phyloP scores from a whole-genome alignment of 768 basidiomycete genomes.

The Pholiota microspora region DNA sequence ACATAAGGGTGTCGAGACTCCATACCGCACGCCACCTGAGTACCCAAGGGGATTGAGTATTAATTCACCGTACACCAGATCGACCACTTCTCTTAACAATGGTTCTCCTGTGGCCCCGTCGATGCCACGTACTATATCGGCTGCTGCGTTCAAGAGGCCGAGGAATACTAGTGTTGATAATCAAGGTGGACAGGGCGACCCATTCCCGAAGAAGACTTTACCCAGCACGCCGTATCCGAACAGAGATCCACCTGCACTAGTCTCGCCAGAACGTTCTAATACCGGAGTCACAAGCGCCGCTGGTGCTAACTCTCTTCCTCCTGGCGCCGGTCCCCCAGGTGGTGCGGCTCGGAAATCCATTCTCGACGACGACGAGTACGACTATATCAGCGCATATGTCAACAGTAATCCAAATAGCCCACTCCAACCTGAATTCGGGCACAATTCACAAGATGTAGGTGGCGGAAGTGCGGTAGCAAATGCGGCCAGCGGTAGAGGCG shows the following conservation, averaged over 20 bases:
- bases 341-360: constrained; percentile 12
- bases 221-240: constrained; percentile 41
- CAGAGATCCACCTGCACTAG: neutral
- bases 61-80: neutral
- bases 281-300: neutral
- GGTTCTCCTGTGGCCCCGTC: constrained; percentile 11
- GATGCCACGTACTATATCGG: constrained; percentile 61
- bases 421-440: constrained; percentile 13
- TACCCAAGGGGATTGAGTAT: constrained; percentile 29
- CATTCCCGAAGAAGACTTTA: constrained; percentile 46
- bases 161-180: constrained; percentile 24
- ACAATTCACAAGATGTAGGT: neutral
- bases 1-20: constrained; percentile 15
- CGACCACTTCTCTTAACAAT: neutral
- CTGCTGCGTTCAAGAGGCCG: constrained; percentile 70
- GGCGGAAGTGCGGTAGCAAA: neutral
- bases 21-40: constrained; percentile 47
- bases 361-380: constrained; percentile 47
- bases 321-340: constrained; percentile 14
- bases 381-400: constrained; percentile 59
- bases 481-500: neutral
- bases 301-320: neutral
- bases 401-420: constrained; percentile 24
- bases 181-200: constrained; percentile 5
- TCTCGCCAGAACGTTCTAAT: neutral